Evolutionary conservation across 352 stramenopile species (phyloP).

Genomic region (Pythium rhizo-oryzae): DNA sequence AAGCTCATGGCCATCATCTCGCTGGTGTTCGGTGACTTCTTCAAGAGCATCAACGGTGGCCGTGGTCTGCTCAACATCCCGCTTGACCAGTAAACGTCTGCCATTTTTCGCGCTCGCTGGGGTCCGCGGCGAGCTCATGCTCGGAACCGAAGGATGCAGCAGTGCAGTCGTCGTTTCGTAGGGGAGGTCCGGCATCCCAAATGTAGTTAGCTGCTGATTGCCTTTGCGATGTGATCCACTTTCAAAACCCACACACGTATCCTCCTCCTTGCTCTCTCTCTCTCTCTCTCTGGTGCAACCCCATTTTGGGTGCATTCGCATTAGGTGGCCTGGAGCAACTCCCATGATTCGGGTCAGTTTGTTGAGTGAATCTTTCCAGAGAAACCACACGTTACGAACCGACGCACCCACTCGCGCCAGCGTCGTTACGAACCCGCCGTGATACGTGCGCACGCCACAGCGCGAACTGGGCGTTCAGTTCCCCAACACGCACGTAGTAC

Average conservation of each 20-base stretch:
- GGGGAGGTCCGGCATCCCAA: neutral
- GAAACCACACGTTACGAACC: neutral
- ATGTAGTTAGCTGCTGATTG: conserved; percentile 18
- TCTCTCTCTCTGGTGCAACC: too few relatives aligned
- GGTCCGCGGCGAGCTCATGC: neutral
- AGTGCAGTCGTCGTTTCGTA: too few relatives aligned
- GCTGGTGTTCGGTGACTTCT: conserved; percentile 99
- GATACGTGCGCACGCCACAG: neutral
- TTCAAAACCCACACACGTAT: neutral
- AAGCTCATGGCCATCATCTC: conserved; percentile 99
- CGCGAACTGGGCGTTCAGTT: neutral
- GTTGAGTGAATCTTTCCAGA: too few relatives aligned
- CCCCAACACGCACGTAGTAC: conserved; percentile 6
- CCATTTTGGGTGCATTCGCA: too few relatives aligned
- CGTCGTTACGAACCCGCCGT: conserved; percentile 7
- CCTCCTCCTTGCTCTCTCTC: too few relatives aligned
- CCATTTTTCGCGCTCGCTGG: conserved; percentile 20
- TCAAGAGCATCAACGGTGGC: conserved; percentile 98
- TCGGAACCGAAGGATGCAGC: too few relatives aligned
- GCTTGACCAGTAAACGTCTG: conserved; percentile 33
- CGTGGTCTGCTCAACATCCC: conserved; percentile 93
- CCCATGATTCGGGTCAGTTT: too few relatives aligned
- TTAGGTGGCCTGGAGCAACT: too few relatives aligned
- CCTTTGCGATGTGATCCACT: neutral
- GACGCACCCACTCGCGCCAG: neutral